Evolutionary conservation across 129 eudicot species (phyloP), one percentile per base, ranked within the genome.

Genomic region (Artemisia argyi): DNA sequence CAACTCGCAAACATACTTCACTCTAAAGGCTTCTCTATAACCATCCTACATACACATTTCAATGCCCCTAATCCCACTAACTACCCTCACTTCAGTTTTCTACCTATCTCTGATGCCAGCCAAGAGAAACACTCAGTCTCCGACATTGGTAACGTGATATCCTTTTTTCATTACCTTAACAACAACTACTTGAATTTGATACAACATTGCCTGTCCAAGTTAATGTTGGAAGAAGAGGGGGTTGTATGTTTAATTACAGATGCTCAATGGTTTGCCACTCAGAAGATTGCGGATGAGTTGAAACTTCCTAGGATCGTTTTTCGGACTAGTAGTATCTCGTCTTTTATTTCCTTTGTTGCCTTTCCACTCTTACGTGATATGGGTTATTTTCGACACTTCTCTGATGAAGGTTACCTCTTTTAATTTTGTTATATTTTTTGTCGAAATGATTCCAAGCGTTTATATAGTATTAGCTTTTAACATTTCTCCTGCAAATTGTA

Each of bases 1-100:
- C 95, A 85, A 58, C 83, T 88, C 0, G 95, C 95, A 19, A 28
- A 54, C 61, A 82, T 88, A 48, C 86, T 88, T 57, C 80, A 89
- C 66, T 74, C 96, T 1, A 68, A 69, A 65, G 89, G 88, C 69
- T 86, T 89, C 52, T 48, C 75, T 2, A 86, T 89, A 20, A 66
- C 85, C 47, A 84, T 89, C 61, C 78, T 89, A 11, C 89, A 84
- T 59, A 86, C 92, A 13, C 52, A 9, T 3, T 78, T 70, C 68
- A 86, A 86, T 77, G 65, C 90, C 67, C 85, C 81, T 0, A 61
- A 84, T 44, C 81, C 81, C 3, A 66, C 74, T 11, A 66, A 78
- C 30, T 66, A 82, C 65, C 92, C 92, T 18, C 71, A 82, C 69
- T 82, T 84, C 62, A 64, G 70, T 16, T 86, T 86, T 57, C 75